Evolutionary conservation across 1,284 basidiomycete species (phyloP).

Genomic region (Melampsora larici-populina): DNA sequence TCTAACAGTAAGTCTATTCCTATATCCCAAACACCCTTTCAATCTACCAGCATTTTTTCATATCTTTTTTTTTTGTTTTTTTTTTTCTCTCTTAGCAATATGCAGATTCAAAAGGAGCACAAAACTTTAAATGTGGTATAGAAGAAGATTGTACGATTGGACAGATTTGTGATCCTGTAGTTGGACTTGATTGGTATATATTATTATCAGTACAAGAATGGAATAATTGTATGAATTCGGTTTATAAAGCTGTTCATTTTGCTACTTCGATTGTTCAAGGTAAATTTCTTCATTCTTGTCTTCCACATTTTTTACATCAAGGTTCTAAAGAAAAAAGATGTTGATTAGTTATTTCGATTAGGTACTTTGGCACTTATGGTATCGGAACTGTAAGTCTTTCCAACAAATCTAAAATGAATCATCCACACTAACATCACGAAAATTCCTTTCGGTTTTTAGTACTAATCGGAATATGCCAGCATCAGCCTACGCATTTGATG

Average conservation of each 20-base stretch:
- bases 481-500: conserved; percentile 3
- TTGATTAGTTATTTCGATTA: too few relatives aligned
- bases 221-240: conserved; percentile 22
- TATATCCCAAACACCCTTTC: not conserved
- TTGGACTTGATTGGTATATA: conserved; percentile 12
- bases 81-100: conserved; percentile 1
- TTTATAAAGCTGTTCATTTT: conserved; percentile 16
- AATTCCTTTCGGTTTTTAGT: too few relatives aligned
- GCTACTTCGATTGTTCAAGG: conserved; percentile 16
- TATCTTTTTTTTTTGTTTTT: not conserved
- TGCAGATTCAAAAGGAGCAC: conserved; percentile 7
- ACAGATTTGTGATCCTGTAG: conserved; percentile 11
- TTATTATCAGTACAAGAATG: conserved; percentile 13
- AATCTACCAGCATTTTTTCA: not conserved
- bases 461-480: conserved; percentile 12
- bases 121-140: conserved; percentile 23
- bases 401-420: too few relatives aligned
- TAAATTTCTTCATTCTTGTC: too few relatives aligned
- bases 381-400: conserved; percentile 25
- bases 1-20: not conserved
- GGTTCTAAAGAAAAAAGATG: too few relatives aligned
- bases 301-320: too few relatives aligned
- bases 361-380: conserved; percentile 36
- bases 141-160: conserved; percentile 20
- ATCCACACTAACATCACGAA: too few relatives aligned